Evolutionary conservation across 345 rosid species (phyloP), one percentile per base, ranked within the genome.

Genomic region (Sonneratia caseolaris): DNA sequence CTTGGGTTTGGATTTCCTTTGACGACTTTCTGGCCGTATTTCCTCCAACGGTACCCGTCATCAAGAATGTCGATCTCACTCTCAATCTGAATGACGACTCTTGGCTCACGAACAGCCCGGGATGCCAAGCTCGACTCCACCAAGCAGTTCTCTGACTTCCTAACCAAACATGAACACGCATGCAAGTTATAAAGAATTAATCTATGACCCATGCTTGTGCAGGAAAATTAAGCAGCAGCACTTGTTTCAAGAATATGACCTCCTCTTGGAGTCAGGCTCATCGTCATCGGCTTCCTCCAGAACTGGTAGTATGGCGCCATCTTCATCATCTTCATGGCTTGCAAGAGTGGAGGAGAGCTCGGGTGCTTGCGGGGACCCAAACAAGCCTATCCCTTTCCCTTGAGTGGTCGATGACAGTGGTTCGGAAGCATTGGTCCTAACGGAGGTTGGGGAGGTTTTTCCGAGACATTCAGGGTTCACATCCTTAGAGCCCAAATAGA

Each of bases 1-100:
- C 93, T 86, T 21, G 93, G 93, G 55, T 88, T 88, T 49, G 93
- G 90, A 76, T 88, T 88, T 73, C 92, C 92, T 79, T 84, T 88
- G 66, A 88, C 92, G 64, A 88, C 90, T 74, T 88, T 88, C 78
- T 88, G 92, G 3, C 92, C 92, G 56, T 88, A 88, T 71, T 88
- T 88, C 78, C 90, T 78, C 92, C 93, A 86, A 67, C 91, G 90
- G 68, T 86, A 88, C 42, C 93, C 93, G 62, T 88, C 93, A 62
- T 88, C 93, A 9, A 88, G 89, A 61, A 88, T 82, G 80, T 88
- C 91, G 16, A 82, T 74, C 40, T 88, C 93, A 57, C 88, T 88
- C 84, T 88, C 89, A 55, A 85, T 85, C 74, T 88, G 91, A 32
- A 88, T 87, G 18, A 86, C 85, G 4, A 88, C 91, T 81, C 88